Evolutionary conservation across 2,329 filamentous ascomycete species (phyloP).

Genomic region (Diaporthe amygdali): DNA sequence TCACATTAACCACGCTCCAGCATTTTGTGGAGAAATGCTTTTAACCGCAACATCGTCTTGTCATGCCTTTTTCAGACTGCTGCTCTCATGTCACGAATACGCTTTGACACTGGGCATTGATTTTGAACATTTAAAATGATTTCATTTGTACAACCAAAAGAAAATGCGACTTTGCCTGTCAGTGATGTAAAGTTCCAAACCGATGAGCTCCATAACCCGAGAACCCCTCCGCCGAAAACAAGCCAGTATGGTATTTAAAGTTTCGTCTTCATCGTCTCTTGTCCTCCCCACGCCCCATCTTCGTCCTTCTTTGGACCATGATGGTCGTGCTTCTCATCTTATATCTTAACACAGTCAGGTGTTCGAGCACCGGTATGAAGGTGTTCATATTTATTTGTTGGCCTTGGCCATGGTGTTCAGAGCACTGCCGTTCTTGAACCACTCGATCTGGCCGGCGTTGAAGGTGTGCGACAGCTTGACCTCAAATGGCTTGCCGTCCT

Average conservation of each 20-base stretch:
- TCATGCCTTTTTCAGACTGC: neutral
- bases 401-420: conserved; percentile 97
- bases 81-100: neutral
- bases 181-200: conserved; percentile 28
- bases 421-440: conserved; percentile 97
- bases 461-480: conserved; percentile 91
- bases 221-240: conserved; percentile 19
- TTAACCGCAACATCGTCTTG: neutral
- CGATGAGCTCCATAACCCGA: conserved; percentile 25
- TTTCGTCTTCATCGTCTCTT: conserved; percentile 34
- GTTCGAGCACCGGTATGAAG: neutral
- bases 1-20: neutral
- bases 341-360: conserved; percentile 4
- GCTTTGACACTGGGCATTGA: too few relatives aligned
- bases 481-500: conserved; percentile 81
- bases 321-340: neutral
- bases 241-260: conserved; percentile 27
- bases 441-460: conserved; percentile 97
- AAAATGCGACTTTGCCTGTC: conserved; percentile 28
- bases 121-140: conserved; percentile 32
- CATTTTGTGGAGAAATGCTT: neutral
- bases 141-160: conserved; percentile 43
- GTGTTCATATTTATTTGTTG: conserved; percentile 35
- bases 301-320: neutral
- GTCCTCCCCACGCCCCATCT: conserved; percentile 34